These are phyloP conservation scores for Epichloe amarillans DNA, from an alignment of 2,329 filamentous ascomycete genomes.

Conservation along the genomic window DNA sequence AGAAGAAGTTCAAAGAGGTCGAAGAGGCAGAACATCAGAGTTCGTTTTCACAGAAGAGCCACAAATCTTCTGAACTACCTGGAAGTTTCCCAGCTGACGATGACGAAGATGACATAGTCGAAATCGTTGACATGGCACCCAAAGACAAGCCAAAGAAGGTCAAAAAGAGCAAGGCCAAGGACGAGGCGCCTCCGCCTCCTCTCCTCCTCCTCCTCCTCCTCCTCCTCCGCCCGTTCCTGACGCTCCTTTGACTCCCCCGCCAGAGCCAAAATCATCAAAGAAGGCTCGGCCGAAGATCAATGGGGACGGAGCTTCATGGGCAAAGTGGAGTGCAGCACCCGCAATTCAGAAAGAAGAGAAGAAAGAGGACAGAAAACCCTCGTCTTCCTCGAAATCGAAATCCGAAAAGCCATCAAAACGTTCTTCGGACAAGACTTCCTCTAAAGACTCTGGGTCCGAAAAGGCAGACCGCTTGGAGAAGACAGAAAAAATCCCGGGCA, in stretches of 20 bases:
- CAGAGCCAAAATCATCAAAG: constrained; percentile 47
- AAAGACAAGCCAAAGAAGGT: constrained; percentile 22
- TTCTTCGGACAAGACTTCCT: constrained; percentile 39
- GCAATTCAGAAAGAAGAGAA: constrained; percentile 30
- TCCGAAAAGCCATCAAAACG: constrained; percentile 49
- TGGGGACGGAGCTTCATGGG: constrained; percentile 61
- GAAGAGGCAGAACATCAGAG: constrained; percentile 18
- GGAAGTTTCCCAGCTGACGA: constrained; percentile 45
- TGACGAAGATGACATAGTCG: constrained; percentile 35
- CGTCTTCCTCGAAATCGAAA: constrained; percentile 46
- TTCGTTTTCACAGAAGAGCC: constrained; percentile 20
- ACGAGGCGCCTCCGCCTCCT: constrained; percentile 18
- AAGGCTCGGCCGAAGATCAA: constrained; percentile 69
- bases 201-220: constrained; percentile 25
- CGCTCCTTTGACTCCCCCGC: constrained; percentile 33
- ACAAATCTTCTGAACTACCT: constrained; percentile 17
- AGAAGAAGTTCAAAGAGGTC: constrained; percentile 25
- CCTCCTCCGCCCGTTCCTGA: constrained; percentile 30
- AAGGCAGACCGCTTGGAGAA: constrained; percentile 41
- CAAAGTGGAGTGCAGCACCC: constrained; percentile 53
- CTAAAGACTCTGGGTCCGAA: constrained; percentile 62
- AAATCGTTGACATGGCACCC: constrained; percentile 36
- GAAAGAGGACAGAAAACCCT: constrained; percentile 15
- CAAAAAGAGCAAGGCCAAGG: constrained; percentile 22
- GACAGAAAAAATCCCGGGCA: constrained; percentile 34